These are phyloP conservation scores for Solanum pinnatisectum DNA, from an alignment of 257 asterid species.

Conservation along the genomic window DNA sequence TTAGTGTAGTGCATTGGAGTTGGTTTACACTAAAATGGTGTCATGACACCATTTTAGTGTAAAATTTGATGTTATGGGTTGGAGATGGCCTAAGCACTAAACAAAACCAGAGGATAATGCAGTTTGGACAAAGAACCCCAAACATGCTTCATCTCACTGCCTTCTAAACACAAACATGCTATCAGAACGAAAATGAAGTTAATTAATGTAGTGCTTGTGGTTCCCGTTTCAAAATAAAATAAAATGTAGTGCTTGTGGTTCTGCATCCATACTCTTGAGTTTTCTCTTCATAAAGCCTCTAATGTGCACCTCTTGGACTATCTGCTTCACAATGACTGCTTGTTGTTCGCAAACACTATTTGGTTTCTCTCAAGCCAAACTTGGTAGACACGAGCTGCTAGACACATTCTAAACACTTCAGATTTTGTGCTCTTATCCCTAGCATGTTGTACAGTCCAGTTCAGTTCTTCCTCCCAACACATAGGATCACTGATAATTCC, in stretches of 20 bases:
- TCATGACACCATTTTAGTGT: neutral
- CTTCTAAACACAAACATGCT: neutral
- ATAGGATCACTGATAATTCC: neutral
- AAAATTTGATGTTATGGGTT: neutral
- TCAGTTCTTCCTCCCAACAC: neutral
- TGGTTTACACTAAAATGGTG: no score
- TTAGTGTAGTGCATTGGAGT: neutral
- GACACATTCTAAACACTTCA: neutral
- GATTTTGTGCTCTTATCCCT: neutral
- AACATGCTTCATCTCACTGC: neutral
- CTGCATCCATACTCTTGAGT: neutral
- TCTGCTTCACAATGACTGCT: neutral
- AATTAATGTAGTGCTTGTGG: neutral
- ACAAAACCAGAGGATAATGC: neutral
- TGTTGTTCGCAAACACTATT: neutral
- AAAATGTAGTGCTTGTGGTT: neutral
- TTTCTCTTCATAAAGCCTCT: neutral
- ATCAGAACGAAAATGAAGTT: neutral
- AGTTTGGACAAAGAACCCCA: neutral
- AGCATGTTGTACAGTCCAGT: neutral
- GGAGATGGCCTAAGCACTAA: neutral
- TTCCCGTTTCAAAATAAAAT: neutral
- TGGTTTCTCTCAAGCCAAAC: neutral
- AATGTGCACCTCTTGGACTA: neutral
- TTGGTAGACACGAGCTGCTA: neutral